These are phyloP conservation scores for Vanrija sp. DNA, from an alignment of 1,284 basidiomycete genomes.

Conservation along the genomic window DNA sequence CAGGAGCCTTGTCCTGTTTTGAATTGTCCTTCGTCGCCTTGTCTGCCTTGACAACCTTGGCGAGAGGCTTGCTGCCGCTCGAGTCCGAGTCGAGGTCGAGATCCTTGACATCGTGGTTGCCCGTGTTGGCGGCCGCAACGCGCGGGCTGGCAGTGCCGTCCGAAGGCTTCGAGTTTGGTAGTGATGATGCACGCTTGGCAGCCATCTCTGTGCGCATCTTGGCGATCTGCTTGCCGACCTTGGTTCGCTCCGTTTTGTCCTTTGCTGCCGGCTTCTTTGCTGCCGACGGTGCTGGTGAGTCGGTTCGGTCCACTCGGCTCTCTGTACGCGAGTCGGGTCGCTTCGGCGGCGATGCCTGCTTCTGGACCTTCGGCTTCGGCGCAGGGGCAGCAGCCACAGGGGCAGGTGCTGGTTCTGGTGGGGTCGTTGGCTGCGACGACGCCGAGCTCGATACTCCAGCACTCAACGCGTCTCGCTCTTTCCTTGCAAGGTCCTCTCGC, in stretches of 20 bases:
- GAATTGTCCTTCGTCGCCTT: conserved; percentile 1
- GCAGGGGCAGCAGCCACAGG: background rate
- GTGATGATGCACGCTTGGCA: conserved; percentile 18
- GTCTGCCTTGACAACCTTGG: background rate
- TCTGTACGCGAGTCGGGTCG: background rate
- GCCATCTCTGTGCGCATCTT: conserved; percentile 25
- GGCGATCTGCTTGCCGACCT: conserved; percentile 28
- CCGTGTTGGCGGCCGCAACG: background rate
- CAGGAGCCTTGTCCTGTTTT: background rate
- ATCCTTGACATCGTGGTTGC: background rate
- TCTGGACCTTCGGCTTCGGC: background rate
- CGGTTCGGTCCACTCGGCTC: background rate
- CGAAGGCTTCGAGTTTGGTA: conserved; percentile 17
- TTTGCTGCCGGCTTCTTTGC: background rate
- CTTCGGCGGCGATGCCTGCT: background rate
- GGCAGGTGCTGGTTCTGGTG: background rate
- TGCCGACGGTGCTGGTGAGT: conserved; percentile 5
- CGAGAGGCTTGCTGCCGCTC: background rate
- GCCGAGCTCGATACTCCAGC: conserved; percentile 1
- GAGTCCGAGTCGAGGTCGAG: background rate
- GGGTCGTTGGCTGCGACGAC: background rate
- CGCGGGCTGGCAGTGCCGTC: conserved; percentile 17
- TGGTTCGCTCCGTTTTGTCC: conserved; percentile 14
- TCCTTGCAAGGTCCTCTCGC: conserved; percentile 32
- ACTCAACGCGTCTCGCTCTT: conserved; percentile 27